Conservation (phyloP, 495 filamentous ascomycete genomes). For the Zalerion maritima region DNA sequence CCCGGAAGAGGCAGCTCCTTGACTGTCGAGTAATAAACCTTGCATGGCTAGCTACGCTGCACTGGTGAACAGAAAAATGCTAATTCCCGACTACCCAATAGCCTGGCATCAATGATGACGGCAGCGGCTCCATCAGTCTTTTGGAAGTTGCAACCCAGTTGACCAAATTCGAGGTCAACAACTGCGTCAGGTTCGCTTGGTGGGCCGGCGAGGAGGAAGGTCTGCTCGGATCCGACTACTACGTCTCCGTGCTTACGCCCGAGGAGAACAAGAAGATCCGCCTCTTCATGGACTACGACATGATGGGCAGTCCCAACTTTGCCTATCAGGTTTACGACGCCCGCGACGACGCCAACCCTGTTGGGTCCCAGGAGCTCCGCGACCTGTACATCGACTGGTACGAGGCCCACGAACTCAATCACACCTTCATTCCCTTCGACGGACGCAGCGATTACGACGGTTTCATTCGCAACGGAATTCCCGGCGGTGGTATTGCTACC, state of each 20-base stretch:
- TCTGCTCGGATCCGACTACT: slow-evolving; percentile 41
- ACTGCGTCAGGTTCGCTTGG: slow-evolving; percentile 44
- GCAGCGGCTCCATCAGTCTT: slow-evolving; percentile 35
- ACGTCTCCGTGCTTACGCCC: slow-evolving; percentile 29
- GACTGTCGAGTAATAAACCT: neutral
- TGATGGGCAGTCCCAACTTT: slow-evolving; percentile 41
- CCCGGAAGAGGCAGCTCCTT: no score
- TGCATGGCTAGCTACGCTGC: no score
- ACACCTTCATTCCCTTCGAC: slow-evolving; percentile 38
- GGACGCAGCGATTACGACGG: slow-evolving; percentile 43
- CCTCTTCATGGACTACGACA: slow-evolving; percentile 46
- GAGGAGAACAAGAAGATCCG: slow-evolving; percentile 40
- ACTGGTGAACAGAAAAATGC: no score
- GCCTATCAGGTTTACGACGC: slow-evolving; percentile 39
- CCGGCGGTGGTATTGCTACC: slow-evolving; percentile 44
- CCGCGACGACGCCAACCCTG: slow-evolving; percentile 30
- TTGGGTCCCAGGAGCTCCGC: slow-evolving; percentile 33
- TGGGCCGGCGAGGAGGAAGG: slow-evolving; percentile 45
- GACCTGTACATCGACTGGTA: slow-evolving; percentile 39
- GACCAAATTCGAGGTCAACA: slow-evolving; percentile 34
- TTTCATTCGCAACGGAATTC: slow-evolving; percentile 38
- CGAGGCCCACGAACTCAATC: slow-evolving; percentile 29
- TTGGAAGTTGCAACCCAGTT: slow-evolving; percentile 39
- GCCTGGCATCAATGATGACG: slow-evolving; percentile 37
- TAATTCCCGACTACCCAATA: no score